Conservation (phyloP, 2,329 filamentous ascomycete species). For the Allantophomopsis cytisporea region DNA sequence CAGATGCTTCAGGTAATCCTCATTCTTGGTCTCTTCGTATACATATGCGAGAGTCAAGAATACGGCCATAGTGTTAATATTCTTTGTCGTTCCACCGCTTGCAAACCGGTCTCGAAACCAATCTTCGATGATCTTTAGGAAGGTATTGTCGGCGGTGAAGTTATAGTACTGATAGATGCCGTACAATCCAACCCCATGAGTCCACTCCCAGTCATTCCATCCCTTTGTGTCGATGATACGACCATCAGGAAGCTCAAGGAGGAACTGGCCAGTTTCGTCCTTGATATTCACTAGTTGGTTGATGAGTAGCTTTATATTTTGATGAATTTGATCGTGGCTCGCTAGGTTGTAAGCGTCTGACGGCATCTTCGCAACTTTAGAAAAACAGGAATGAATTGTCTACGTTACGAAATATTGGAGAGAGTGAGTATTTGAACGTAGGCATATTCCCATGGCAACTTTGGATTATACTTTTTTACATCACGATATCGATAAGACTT, state of each 20-base stretch:
- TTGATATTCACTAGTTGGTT: conserved; percentile 66
- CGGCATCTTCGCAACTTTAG: conserved; percentile 19
- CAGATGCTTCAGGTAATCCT: conserved; percentile 61
- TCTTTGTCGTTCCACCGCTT: conserved; percentile 52
- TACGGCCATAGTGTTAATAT: conserved; percentile 67
- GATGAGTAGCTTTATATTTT: conserved; percentile 52
- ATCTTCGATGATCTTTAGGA: conserved; percentile 52
- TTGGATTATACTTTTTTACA: too few species aligned
- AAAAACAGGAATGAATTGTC: too few species aligned
- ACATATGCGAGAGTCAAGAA: conserved; percentile 64
- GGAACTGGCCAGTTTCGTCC: conserved; percentile 61
- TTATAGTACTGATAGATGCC: conserved; percentile 74
- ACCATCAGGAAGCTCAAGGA: conserved; percentile 57
- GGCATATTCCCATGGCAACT: too few species aligned
- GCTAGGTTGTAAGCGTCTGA: conserved; percentile 22
- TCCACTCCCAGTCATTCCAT: conserved; percentile 78
- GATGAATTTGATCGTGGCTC: conserved; percentile 26
- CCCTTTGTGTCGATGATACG: conserved; percentile 73
- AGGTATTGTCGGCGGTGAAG: conserved; percentile 46
- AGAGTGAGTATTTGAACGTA: too few species aligned
- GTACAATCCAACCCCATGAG: conserved; percentile 67
- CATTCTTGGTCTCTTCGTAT: conserved; percentile 61
- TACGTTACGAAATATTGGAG: too few species aligned
- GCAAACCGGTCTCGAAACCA: conserved; percentile 52
- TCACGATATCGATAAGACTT: too few species aligned